Conservation (phyloP, 352 stramenopile species). For the Phytophthora ohioensis region DNA sequence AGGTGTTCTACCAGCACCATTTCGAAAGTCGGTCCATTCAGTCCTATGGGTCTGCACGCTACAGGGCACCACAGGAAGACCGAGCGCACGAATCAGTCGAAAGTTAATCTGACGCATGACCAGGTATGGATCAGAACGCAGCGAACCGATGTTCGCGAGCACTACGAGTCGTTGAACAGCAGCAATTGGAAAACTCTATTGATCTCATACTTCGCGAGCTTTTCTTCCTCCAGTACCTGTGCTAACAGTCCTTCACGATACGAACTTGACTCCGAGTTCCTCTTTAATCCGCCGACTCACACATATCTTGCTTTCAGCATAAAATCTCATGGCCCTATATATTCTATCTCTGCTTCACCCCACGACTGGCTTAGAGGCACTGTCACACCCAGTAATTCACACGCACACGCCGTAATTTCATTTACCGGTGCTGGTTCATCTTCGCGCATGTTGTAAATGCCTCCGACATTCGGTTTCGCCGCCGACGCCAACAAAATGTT, state of each 20-base stretch:
- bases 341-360: conserved; percentile 70
- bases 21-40: conserved; percentile 79
- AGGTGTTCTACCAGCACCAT: conserved; percentile 64
- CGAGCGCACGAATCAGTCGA: conserved; percentile 62
- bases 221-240: conserved; percentile 82
- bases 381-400: conserved; percentile 65
- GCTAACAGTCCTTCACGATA: conserved; percentile 86
- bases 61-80: conserved; percentile 65
- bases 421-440: conserved; percentile 87
- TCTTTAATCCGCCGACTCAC: conserved; percentile 77
- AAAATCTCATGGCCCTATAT: conserved; percentile 91
- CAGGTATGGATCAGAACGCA: conserved; percentile 73
- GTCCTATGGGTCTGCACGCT: conserved; percentile 63
- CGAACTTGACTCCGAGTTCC: conserved; percentile 77
- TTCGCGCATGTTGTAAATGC: conserved; percentile 92
- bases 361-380: conserved; percentile 66
- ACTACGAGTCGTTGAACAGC: conserved; percentile 48
- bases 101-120: conserved; percentile 80
- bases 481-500: conserved; percentile 80
- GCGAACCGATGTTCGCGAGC: conserved; percentile 79
- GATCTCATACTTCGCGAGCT: conserved; percentile 1
- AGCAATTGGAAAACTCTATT: conserved; percentile 1
- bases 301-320: conserved; percentile 86
- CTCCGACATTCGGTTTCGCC: conserved; percentile 57
- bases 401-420: conserved; percentile 80